Base-by-base conservation (phyloP, 2,329 filamentous ascomycete species). In the Phyllosticta ampelicida region DNA sequence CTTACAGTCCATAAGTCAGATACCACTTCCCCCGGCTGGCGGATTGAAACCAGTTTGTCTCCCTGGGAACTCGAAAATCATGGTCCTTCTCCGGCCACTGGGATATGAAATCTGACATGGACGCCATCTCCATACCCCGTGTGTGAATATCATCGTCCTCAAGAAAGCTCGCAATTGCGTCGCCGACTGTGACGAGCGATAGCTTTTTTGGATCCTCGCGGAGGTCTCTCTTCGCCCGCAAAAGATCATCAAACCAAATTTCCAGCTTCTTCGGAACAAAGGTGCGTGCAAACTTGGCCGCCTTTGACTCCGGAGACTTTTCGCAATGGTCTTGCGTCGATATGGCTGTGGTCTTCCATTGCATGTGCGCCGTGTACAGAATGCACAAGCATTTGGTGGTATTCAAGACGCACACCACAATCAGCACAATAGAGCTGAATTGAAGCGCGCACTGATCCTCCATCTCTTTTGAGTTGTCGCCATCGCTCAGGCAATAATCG, bases 111-210 rank as follows among this genome's bases (percentile, higher is more conserved):
- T 55, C 36, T 16, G 10, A 3, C 13, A 21, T 54, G 1, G 11
- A 44, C 5, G 6, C 16, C 44, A n/a, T 13, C 13, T 16, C 19
- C 9, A 10, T 16, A 23, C 19, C 30, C 9, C 16, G n/a, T 3
- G 66, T 69, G 5, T 59, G 58, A 21, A 49, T 54, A 57, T 68
- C 67, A 5, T 63, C 60, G 8, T 60, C 13, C 5, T 61, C 58
- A 9, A 68, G 58, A 52, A 66, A 70, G 16, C 63, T 67, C n/a
- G 61, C 51, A 18, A 68, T 62, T 1, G 65, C 68, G 60, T 67
- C 68, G 16, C 64, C 67, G 11, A 66, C 61, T 1, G 64, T 69
- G 28, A 67, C 63, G 29, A 54, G 53, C 10, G 29, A 26, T 3
- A 5, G 9, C 20, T 54, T 30, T 21, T 13, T 26, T 3, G 11